Base-by-base conservation (phyloP, 2,329 filamentous ascomycete genomes). In the Aspergillus sp. region DNA sequence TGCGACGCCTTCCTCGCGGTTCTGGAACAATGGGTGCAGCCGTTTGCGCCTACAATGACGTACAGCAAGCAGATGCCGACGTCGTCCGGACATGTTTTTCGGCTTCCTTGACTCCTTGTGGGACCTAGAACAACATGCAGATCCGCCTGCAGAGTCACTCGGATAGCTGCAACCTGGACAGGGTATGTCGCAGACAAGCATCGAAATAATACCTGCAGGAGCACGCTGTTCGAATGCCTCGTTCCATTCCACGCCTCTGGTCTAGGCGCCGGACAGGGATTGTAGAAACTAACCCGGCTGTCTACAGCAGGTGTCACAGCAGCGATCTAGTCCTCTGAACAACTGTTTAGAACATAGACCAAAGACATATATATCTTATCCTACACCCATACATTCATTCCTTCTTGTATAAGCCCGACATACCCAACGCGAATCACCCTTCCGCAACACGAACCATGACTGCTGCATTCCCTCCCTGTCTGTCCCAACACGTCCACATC, bases 21-120 rank as follows among this genome's bases (percentile, higher is more conserved):
- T 31, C 44, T 70, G 23, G 65, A 66, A 19, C 63, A 74, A 61
- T 76, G 73, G 73, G 63, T 75, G 34, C 53, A 59, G 23, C 67
- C 65, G 11, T 74, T 68, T 53, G 66, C 72, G 10, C 70, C 72
- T 17, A 62, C 60, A 3, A 73, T 75, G 69, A 70, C 67, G 7
- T 69, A 64, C 43, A 70, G 62, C 50, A 54, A 65, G 23, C 59
- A 67, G 49, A 59, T 73, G 42, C 61, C 63, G 14, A 75, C 72
- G 5, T 74, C 71, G 5, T 75, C 72, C 10, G 71, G 71, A 4
- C 58, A 69, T 55, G 52, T 68, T 49, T 56, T 69, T 48, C 61
- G 23, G 13, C 41, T 32, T 32, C 21, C 32, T 7, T 11, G 38
- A 31, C 34, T 17, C 20, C 4, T 17, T 32, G 14, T 31, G 16